Conservation (phyloP, 805 yeast species). For the Nakazawaea holstii region DNA sequence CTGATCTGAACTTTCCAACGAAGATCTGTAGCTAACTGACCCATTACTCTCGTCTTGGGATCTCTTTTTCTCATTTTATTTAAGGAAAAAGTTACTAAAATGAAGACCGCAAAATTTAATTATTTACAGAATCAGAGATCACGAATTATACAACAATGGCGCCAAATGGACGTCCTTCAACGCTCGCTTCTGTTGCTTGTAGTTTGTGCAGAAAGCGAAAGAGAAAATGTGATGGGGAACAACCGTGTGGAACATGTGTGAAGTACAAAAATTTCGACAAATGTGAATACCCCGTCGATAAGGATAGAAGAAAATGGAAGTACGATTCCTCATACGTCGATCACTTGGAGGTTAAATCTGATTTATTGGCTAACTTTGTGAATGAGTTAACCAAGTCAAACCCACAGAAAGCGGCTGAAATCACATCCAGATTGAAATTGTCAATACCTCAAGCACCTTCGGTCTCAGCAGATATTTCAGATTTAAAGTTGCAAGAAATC, state of each 20-base stretch:
- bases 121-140: background rate
- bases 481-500: conserved; percentile 8
- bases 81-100: too few species aligned
- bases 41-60: too few species aligned
- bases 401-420: conserved; percentile 14
- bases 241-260: conserved; percentile 25
- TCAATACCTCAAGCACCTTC: conserved; percentile 13
- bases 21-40: too few species aligned
- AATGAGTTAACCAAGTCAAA: conserved; percentile 18
- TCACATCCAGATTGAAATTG: conserved; percentile 7
- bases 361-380: conserved; percentile 21
- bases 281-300: conserved; percentile 21
- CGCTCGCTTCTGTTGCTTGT: conserved; percentile 10
- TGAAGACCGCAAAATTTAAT: background rate
- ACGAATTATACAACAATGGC: background rate
- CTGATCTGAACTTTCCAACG: too few species aligned
- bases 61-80: too few species aligned
- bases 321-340: conserved; percentile 27
- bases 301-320: conserved; percentile 24
- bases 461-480: conserved; percentile 7
- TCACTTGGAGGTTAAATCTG: conserved; percentile 23
- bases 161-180: conserved; percentile 1
- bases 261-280: conserved; percentile 15
- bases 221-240: conserved; percentile 23
- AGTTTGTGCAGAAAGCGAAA: conserved; percentile 21